These are phyloP conservation scores for Daedaleopsis nitida DNA, from an alignment of 768 basidiomycete genomes.

Conservation along the genomic window DNA sequence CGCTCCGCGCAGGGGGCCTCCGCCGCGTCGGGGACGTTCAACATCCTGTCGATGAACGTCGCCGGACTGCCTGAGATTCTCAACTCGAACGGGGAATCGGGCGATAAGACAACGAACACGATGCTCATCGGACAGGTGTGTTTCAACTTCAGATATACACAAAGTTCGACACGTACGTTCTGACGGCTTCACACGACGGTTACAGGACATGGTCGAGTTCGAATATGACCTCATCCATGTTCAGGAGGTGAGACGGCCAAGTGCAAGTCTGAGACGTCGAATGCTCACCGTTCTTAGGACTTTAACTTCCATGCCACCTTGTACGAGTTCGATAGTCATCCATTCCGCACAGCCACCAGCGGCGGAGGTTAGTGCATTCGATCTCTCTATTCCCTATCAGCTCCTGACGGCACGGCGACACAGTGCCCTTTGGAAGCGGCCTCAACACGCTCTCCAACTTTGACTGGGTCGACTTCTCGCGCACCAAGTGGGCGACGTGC, in stretches of 20 bases:
- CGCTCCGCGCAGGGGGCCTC: background rate
- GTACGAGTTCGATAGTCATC: constrained; percentile 3
- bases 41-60: constrained; percentile 7
- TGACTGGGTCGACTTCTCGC: constrained; percentile 10
- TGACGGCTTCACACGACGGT: no score
- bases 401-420: background rate
- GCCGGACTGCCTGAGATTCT: constrained; percentile 6
- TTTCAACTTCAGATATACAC: background rate
- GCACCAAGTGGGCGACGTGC: constrained; percentile 11
- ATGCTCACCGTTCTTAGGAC: background rate
- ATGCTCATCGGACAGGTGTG: background rate
- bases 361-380: background rate
- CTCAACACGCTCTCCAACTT: constrained; percentile 8
- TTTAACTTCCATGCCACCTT: constrained; percentile 11
- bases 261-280: background rate
- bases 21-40: background rate
- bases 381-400: background rate
- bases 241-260: background rate
- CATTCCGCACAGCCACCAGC: constrained; percentile 8
- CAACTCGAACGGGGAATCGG: background rate
- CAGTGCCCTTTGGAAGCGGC: constrained; percentile 6
- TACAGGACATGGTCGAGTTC: background rate
- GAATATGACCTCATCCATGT: constrained; percentile 8
- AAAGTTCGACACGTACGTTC: no score
- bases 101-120: constrained; percentile 13